A percentile compares a stretch with the other conserved stretches of the same genome.
Evolutionary conservation across 768 basidiomycete species (phyloP).

Genomic region (Boletus barrowsii): DNA sequence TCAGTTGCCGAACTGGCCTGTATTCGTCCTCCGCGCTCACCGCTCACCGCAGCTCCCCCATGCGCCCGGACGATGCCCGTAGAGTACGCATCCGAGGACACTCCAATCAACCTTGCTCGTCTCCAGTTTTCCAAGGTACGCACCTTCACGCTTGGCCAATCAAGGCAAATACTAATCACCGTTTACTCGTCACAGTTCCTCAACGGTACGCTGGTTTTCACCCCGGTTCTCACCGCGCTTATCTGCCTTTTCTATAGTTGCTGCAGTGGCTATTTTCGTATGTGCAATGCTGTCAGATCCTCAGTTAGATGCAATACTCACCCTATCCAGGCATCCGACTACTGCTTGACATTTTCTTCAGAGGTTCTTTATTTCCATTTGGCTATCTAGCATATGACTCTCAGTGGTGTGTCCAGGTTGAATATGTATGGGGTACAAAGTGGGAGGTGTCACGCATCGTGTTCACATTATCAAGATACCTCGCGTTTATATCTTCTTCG

Average conservation of each 20-base stretch:
- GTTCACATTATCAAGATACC: slow-evolving; percentile 28
- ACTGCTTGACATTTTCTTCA: slow-evolving; percentile 20
- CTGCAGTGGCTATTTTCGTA: slow-evolving; percentile 19
- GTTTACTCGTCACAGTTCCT: slow-evolving; percentile 6
- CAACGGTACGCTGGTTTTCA: slow-evolving; percentile 10
- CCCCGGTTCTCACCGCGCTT: background rate
- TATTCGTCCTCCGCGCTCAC: background rate
- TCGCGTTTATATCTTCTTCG: slow-evolving; percentile 19
- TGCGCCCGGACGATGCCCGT: slow-evolving; percentile 6
- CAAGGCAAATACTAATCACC: background rate
- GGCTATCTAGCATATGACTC: background rate
- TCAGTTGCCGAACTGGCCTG: background rate
- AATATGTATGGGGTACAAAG: slow-evolving; percentile 22
- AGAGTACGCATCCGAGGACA: background rate
- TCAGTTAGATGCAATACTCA: background rate
- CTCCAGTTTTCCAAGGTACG: slow-evolving; percentile 24
- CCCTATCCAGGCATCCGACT: slow-evolving; percentile 16
- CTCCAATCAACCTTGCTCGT: slow-evolving; percentile 10
- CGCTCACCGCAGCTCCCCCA: background rate
- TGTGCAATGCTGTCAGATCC: background rate
- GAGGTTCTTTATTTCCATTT: slow-evolving; percentile 13
- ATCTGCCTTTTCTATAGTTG: slow-evolving; percentile 9
- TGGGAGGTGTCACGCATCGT: slow-evolving; percentile 24
- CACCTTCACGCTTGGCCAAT: background rate
- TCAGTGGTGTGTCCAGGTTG: slow-evolving; percentile 14